Conservation (phyloP, 164 flowering plant species). For the Aristolochia californica region DNA sequence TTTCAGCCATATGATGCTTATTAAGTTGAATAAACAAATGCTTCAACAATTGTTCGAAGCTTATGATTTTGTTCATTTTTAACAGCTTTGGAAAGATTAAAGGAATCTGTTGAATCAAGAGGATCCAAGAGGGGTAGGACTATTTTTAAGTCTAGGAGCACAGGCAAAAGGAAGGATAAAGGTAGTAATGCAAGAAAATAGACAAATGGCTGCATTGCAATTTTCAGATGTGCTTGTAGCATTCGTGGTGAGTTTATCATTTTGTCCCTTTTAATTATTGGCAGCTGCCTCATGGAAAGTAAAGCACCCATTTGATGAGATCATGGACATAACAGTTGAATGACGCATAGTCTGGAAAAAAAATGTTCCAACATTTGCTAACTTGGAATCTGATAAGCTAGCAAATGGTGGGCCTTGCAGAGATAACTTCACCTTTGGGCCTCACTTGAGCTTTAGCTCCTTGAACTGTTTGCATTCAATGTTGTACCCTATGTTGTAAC, state of each 20-base stretch:
- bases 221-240: too few relatives aligned
- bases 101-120: conserved; percentile 52
- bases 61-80: background rate
- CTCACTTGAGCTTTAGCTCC: too few relatives aligned
- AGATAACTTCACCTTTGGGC: too few relatives aligned
- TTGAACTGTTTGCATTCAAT: too few relatives aligned
- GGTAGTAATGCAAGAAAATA: background rate
- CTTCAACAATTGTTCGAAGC: background rate
- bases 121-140: conserved; percentile 22
- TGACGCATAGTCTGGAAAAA: too few relatives aligned
- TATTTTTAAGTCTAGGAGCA: conserved; percentile 20
- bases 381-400: too few relatives aligned
- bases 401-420: too few relatives aligned
- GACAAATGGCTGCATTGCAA: too few relatives aligned
- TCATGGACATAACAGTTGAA: background rate
- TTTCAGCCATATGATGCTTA: background rate
- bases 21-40: too few relatives aligned
- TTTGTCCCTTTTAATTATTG: background rate
- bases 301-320: too few relatives aligned
- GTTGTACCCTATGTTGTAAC: too few relatives aligned
- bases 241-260: background rate
- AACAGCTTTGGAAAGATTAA: conserved; percentile 61
- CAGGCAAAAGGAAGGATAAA: conserved; percentile 11
- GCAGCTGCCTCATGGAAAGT: background rate
- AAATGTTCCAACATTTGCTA: too few relatives aligned